phyloP scores from a whole-genome alignment of 306 rosid genomes.

The Cicer bijugum region DNA sequence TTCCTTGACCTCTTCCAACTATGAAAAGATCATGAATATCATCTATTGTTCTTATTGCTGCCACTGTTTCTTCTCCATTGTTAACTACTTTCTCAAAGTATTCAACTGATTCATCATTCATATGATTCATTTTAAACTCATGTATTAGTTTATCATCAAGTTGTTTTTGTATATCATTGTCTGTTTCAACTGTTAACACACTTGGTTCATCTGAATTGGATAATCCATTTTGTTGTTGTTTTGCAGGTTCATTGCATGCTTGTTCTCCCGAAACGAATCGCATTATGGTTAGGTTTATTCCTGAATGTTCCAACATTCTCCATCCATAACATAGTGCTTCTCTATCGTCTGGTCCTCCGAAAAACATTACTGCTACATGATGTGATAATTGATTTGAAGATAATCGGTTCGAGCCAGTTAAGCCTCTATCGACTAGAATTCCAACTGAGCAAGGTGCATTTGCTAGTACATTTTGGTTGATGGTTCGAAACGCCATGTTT shows the following conservation, averaged over 20 bases:
- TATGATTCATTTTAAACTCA: constrained; percentile 50
- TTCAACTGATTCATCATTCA: constrained; percentile 48
- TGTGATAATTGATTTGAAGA: constrained; percentile 60
- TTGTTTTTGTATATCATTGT: constrained; percentile 52
- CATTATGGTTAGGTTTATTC: constrained; percentile 62
- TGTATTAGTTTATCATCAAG: constrained; percentile 62
- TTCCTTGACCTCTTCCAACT: constrained; percentile 89
- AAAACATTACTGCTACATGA: constrained; percentile 62
- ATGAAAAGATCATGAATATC: constrained; percentile 72
- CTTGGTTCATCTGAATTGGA: not conserved
- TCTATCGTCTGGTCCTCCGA: constrained; percentile 94
- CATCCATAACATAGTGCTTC: constrained; percentile 81
- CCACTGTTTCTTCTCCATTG: constrained; percentile 89
- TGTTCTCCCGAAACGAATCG: constrained; percentile 59
- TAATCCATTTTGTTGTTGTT: not conserved
- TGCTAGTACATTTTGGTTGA: constrained; percentile 77
- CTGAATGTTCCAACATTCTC: constrained; percentile 79
- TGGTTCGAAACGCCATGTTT: constrained; percentile 64
- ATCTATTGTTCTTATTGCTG: constrained; percentile 67
- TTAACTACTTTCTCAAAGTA: constrained; percentile 66
- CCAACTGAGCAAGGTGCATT: constrained; percentile 89
- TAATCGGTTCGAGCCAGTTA: constrained; percentile 62
- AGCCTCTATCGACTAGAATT: constrained; percentile 79
- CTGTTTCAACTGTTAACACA: constrained; percentile 52
- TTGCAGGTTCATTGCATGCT: constrained; percentile 6